phyloP scores from a whole-genome alignment of 2,329 filamentous ascomycete genomes.

The Juglanconis sp. region DNA sequence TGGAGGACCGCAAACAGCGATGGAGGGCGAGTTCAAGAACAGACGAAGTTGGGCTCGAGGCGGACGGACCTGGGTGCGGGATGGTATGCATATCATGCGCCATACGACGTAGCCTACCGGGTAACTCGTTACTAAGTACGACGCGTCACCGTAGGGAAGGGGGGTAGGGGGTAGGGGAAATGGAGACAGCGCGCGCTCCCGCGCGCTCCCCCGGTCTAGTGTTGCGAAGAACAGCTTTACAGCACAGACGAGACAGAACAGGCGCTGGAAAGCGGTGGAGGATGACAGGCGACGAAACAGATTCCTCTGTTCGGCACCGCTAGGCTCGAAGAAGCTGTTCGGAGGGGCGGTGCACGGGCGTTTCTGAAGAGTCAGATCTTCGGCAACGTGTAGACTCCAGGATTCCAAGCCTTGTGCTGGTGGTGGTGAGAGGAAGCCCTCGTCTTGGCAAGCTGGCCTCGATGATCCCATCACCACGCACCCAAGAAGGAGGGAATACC shows the following conservation, averaged over 20 bases:
- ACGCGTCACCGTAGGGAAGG: no score
- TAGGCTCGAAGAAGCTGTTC: not conserved
- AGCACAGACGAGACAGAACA: not conserved
- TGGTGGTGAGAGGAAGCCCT: not conserved
- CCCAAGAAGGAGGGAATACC: not conserved
- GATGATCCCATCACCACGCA: not conserved
- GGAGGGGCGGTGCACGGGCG: not conserved
- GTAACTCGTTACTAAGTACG: not conserved
- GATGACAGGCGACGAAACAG: no score
- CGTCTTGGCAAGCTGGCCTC: not conserved
- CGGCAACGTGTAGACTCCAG: not conserved
- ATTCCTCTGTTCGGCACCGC: no score
- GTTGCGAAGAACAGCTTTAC: not conserved
- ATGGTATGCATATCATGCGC: not conserved
- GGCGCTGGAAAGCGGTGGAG: not conserved
- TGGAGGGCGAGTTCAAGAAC: not conserved
- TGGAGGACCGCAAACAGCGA: not conserved
- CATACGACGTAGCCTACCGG: not conserved
- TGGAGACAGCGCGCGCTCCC: not conserved
- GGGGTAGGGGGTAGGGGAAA: no score
- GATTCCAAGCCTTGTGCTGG: not conserved
- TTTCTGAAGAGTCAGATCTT: not conserved
- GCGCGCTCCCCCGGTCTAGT: not conserved
- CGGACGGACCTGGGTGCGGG: not conserved
- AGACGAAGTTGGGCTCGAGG: not conserved